phyloP scores from a whole-genome alignment of 208 protist species.

The Phytomonas serpens region DNA sequence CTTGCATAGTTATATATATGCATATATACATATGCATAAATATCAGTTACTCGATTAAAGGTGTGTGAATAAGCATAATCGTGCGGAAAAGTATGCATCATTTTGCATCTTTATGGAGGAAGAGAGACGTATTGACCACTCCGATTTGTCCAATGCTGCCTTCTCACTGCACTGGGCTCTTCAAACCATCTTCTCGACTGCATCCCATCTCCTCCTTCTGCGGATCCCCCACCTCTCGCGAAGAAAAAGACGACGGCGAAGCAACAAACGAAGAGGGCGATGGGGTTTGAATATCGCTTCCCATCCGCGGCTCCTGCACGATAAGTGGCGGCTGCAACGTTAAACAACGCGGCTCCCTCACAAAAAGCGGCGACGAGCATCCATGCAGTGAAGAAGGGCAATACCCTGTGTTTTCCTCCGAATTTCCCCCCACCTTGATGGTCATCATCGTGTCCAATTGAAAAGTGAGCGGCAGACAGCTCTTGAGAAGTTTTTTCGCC shows the following conservation, averaged over 20 bases:
- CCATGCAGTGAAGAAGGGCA: neutral
- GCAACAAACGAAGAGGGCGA: neutral
- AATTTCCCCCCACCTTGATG: slow-evolving; percentile 21
- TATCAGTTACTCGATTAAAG: too few species aligned
- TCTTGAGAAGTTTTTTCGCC: slow-evolving; percentile 40
- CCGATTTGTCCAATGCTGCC: too few species aligned
- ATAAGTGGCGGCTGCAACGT: slow-evolving; percentile 80
- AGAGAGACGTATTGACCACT: too few species aligned
- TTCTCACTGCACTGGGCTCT: too few species aligned
- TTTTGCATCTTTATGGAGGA: too few species aligned
- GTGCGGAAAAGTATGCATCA: too few species aligned
- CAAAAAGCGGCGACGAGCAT: slow-evolving; percentile 18
- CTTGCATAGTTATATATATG: too few species aligned
- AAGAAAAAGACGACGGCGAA: neutral
- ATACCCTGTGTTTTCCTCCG: neutral
- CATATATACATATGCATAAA: neutral
- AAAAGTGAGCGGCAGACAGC: slow-evolving; percentile 66
- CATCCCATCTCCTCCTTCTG: neutral
- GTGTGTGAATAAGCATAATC: too few species aligned
- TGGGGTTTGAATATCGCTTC: slow-evolving; percentile 64
- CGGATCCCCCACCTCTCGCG: neutral
- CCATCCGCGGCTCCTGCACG: slow-evolving; percentile 43
- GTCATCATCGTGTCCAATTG: slow-evolving; percentile 87
- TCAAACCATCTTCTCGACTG: too few species aligned
- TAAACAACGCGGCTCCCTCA: slow-evolving; percentile 55